Evolutionary conservation across 441 rosid genomes (phyloP).

Genomic region (Lepidium campestre): DNA sequence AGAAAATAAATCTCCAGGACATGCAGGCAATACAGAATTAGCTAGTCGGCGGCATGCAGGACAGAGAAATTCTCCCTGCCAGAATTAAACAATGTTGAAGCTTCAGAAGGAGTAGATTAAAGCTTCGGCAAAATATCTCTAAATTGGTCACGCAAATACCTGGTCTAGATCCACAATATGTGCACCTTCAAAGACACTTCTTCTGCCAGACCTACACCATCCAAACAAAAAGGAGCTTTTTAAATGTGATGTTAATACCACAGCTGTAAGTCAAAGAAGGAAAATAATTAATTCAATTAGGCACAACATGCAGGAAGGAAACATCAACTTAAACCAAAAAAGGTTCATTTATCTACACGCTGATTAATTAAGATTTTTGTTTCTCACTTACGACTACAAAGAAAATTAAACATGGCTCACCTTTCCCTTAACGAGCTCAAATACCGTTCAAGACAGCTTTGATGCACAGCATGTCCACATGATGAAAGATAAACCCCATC

Average conservation of each 20-base stretch:
- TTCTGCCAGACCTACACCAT: constrained; percentile 48
- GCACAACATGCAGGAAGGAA: background rate
- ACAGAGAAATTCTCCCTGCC: constrained; percentile 95
- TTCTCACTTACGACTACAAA: background rate
- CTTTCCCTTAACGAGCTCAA: constrained; percentile 82
- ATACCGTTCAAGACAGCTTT: constrained; percentile 84
- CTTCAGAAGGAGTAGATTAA: constrained; percentile 8
- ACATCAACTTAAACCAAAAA: background rate
- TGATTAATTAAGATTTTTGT: background rate
- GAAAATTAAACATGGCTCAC: constrained; percentile 36
- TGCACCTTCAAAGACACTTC: constrained; percentile 86
- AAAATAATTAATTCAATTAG: background rate
- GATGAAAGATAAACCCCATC: constrained; percentile 91
- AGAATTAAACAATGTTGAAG: constrained; percentile 23
- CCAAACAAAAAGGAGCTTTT: background rate
- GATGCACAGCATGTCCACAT: constrained; percentile 99
- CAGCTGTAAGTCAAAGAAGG: background rate
- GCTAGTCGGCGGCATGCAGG: constrained; percentile 95
- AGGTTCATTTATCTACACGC: constrained; percentile 3
- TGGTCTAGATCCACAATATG: constrained; percentile 76
- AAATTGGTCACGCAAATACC: constrained; percentile 39
- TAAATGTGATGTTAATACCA: background rate
- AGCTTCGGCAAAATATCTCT: constrained; percentile 5
- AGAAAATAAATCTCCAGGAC: constrained; percentile 46
- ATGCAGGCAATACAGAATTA: constrained; percentile 76